These are phyloP conservation scores for Lipomyces lipofer DNA, from an alignment of 805 yeast genomes.

Conservation along the genomic window DNA sequence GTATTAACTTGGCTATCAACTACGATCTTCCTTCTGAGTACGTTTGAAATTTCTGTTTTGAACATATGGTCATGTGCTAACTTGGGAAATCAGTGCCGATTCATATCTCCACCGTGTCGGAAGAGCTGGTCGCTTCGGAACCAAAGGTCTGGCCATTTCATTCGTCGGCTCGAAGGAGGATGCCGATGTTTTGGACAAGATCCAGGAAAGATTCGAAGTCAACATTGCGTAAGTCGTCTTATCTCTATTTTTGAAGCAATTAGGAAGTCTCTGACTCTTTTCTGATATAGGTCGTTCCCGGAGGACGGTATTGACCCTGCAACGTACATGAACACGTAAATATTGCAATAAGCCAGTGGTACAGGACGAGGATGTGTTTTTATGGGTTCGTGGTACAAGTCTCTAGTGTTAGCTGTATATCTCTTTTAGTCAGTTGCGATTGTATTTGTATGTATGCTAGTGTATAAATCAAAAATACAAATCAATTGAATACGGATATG, in stretches of 20 bases:
- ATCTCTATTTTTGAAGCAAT: too few species aligned
- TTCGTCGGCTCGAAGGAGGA: constrained; percentile 85
- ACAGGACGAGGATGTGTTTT: not conserved
- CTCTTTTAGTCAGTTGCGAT: too few species aligned
- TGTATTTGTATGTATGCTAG: not conserved
- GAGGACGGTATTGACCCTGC: constrained; percentile 98
- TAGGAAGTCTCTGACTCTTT: too few species aligned
- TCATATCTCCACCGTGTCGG: constrained; percentile 99
- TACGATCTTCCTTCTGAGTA: constrained; percentile 88
- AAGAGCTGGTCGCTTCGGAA: constrained; percentile 99
- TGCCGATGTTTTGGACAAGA: constrained; percentile 83
- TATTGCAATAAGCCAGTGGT: not conserved
- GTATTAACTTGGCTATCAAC: constrained; percentile 96
- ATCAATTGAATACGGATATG: too few species aligned
- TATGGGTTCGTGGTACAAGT: not conserved
- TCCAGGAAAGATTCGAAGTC: constrained; percentile 97
- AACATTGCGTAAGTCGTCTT: too few species aligned
- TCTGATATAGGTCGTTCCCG: too few species aligned
- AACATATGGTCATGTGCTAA: not conserved
- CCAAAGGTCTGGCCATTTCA: constrained; percentile 95
- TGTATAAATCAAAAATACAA: too few species aligned
- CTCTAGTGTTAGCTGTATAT: not conserved
- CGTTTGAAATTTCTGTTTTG: not conserved
- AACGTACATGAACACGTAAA: constrained; percentile 90
- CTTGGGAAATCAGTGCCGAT: constrained; percentile 57